Base-by-base conservation (phyloP, 208 protist species). In the Crithidia bombi region DNA sequence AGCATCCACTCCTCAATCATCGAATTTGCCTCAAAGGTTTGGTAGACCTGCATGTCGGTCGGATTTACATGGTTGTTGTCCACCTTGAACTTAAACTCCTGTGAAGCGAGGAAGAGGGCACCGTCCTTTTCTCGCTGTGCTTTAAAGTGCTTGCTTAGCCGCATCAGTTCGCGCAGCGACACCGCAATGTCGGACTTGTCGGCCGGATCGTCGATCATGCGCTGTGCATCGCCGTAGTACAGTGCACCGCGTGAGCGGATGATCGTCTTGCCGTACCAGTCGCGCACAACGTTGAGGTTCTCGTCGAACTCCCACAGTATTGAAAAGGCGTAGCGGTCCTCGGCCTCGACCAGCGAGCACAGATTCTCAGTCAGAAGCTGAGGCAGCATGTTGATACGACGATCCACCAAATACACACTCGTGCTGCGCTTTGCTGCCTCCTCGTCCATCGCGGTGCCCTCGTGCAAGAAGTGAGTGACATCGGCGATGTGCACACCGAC, bases 401-500 rank as follows among this genome's bases (percentile, higher is more conserved):
- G 80, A 65, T 99, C 96, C 12, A 97, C 92, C 26, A 99, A 75
- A 69, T 99, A 99, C 28, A 98, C 92, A 36, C 97, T 98, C 1
- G 97, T 99, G 52, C 91, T 91, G 44, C 98, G 83, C 57, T 97
- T 94, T 0, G 78, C 67, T 1, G 98, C 94, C 73, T 99, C 98
- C 26, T 92, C 77, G 72, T 99, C 98, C 66, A 99, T 90, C 9
- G 92, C 49, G 1, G 95, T 93, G 26, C 87, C 80, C 58, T 98
- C 93, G 21, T 85, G 73, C 7, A 99, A 74, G 84, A 99, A 99
- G 81, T 98, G 84, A 5, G 97, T 91, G 0, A 99, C 98, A 76
- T 99, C 98, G 15, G 98, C 98, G 72, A 99, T 99, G 79, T 99
- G 97, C 54, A 99, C 97, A 54, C 97, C 97, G 23, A 99, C 86